These are phyloP conservation scores for Euptelea pleiosperma DNA, from an alignment of 164 flowering plant genomes.

Conservation along the genomic window DNA sequence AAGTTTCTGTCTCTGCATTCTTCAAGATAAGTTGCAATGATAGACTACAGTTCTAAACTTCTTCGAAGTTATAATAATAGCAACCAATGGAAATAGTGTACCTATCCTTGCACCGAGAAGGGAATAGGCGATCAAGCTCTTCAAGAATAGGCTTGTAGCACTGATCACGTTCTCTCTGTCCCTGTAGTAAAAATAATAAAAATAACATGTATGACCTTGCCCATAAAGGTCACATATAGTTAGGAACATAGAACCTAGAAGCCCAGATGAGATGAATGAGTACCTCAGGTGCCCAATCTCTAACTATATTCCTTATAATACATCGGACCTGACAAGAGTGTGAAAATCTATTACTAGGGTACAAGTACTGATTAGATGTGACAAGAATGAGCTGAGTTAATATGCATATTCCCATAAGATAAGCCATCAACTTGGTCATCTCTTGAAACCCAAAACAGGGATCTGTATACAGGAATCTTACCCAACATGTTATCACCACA, in stretches of 20 bases:
- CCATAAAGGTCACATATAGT: neutral
- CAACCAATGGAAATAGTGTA: constrained; percentile 14
- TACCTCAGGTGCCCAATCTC: constrained; percentile 99
- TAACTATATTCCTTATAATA: constrained; percentile 83
- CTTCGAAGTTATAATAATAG: neutral
- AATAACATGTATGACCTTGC: neutral
- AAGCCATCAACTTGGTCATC: constrained; percentile 1
- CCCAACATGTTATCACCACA: too few species aligned
- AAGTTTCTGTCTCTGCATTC: neutral
- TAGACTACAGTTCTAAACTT: too few species aligned
- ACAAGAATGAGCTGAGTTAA: neutral
- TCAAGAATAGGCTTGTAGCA: constrained; percentile 94
- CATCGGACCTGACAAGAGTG: constrained; percentile 74
- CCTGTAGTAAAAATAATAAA: constrained; percentile 38
- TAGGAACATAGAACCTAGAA: neutral
- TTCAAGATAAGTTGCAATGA: too few species aligned
- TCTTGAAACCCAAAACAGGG: too few species aligned
- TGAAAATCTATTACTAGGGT: constrained; percentile 2
- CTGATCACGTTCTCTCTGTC: constrained; percentile 82
- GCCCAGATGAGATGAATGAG: constrained; percentile 3
- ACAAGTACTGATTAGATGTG: neutral
- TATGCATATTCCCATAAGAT: neutral
- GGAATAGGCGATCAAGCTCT: constrained; percentile 77
- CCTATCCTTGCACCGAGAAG: constrained; percentile 61
- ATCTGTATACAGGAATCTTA: too few species aligned